These are phyloP conservation scores for Dendrobium catenatum DNA, from an alignment of 106 monocot species.

Conservation along the genomic window DNA sequence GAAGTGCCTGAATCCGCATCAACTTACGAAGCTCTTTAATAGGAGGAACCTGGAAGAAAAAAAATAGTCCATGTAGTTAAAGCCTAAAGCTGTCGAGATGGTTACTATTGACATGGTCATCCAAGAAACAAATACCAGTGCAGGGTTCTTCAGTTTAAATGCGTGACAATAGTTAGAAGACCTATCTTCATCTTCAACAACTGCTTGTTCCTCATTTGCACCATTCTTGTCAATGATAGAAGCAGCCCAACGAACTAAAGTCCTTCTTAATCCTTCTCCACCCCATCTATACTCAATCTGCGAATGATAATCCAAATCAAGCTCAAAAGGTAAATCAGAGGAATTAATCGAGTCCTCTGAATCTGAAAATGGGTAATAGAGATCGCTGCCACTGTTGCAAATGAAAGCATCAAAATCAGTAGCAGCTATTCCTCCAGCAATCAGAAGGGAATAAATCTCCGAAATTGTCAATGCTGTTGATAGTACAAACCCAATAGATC, in stretches of 20 bases:
- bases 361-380: conserved; percentile 74
- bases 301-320: conserved; percentile 87
- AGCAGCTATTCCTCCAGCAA: conserved; percentile 43
- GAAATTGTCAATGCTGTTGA: conserved; percentile 74
- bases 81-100: neutral
- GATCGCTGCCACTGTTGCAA: conserved; percentile 89
- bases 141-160: conserved; percentile 63
- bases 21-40: conserved; percentile 73
- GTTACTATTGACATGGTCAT: neutral
- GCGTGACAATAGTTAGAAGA: conserved; percentile 79
- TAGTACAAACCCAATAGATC: conserved; percentile 64
- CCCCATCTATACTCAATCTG: conserved; percentile 98
- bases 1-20: conserved; percentile 86
- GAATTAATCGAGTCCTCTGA: conserved; percentile 48
- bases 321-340: conserved; percentile 61
- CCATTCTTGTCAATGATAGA: conserved; percentile 51
- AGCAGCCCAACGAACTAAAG: conserved; percentile 83
- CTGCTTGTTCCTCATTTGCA: conserved; percentile 48
- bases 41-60: conserved; percentile 53
- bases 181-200: conserved; percentile 62
- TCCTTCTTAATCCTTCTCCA: conserved; percentile 87
- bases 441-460: conserved; percentile 59
- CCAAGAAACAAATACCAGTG: conserved; percentile 31
- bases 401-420: conserved; percentile 95
- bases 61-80: neutral